Evolutionary conservation across 2,329 filamentous ascomycete genomes (phyloP), one percentile per base, ranked within the genome.

Genomic region (Blastomyces emzantsi): DNA sequence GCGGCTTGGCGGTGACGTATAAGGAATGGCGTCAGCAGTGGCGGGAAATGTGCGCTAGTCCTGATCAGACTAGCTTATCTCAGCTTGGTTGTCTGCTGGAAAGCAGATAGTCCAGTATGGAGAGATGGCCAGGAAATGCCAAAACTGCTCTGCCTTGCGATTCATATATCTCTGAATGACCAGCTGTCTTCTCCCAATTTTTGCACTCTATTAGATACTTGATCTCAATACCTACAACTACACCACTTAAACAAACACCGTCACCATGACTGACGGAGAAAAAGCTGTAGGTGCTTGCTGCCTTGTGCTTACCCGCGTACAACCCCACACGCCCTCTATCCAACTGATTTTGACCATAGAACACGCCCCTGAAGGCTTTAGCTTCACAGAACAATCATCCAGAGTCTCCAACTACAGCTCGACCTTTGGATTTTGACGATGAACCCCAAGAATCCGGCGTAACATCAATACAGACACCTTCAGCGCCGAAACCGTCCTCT

Each of bases 401-500:
- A 25, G 81, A 83, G 69, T 83, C 81, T 22, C 81, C 81, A 17
- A 84, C 82, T 7, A 84, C 82, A 45, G 82, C 82, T 62, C 80
- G 81, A 45, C 80, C 81, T 62, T 74, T 85, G 62, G 82, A 84
- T 67, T 84, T 84, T 66, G 82, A 84, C 69, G 82, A 84, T 70
- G 82, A 84, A 67, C 77, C 79, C 63, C 78, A 82, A 67, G 77
- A 79, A 33, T 73, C 73, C 36, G 75, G 75, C 15, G 66, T 62
- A 11, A 66, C 69, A 11, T 63, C 64, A 22, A 65, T 71, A 39
- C 72, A 60, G 64, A 63, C 52, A 70, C 72, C 63, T 73, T 71
- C 66, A 67, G 66, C 59, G 22, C 25, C 49, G 13, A 52, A 52
- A 69, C 72, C 60, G 65, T 70, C 58, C 70, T 72, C 69, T 17